These are phyloP conservation scores for Luffa aegyptiaca DNA, from an alignment of 306 rosid genomes.

Conservation along the genomic window DNA sequence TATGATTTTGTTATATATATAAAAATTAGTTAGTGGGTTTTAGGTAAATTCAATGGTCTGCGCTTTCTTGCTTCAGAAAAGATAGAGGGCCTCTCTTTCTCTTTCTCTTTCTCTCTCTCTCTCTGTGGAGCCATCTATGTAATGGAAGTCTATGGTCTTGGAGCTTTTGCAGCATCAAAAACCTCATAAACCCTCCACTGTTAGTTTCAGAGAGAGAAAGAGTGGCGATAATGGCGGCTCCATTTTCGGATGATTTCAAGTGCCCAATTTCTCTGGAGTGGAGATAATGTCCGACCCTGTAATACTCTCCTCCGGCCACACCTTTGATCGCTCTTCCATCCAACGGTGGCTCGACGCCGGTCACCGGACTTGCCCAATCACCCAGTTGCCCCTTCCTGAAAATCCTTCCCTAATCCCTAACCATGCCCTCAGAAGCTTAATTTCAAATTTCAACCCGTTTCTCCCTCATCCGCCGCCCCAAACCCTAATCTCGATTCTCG, in stretches of 20 bases:
- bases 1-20: background rate
- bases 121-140: background rate
- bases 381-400: slow-evolving; percentile 59
- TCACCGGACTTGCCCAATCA: slow-evolving; percentile 77
- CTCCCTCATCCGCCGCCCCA: slow-evolving; percentile 32
- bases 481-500: slow-evolving; percentile 46
- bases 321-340: slow-evolving; percentile 68
- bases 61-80: background rate
- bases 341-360: slow-evolving; percentile 85
- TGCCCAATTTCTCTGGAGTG: slow-evolving; percentile 70
- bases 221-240: slow-evolving; percentile 33
- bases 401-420: slow-evolving; percentile 63
- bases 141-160: background rate
- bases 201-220: background rate
- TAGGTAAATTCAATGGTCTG: background rate
- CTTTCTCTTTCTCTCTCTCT: background rate
- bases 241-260: slow-evolving; percentile 62
- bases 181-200: background rate
- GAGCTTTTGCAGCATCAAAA: background rate
- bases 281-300: slow-evolving; percentile 91
- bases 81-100: background rate
- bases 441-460: slow-evolving; percentile 42
- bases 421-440: slow-evolving; percentile 73
- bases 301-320: slow-evolving; percentile 76
- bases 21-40: background rate